These are phyloP conservation scores for Cryomyces minteri DNA, from an alignment of 495 filamentous ascomycete genomes.

Conservation along the genomic window DNA sequence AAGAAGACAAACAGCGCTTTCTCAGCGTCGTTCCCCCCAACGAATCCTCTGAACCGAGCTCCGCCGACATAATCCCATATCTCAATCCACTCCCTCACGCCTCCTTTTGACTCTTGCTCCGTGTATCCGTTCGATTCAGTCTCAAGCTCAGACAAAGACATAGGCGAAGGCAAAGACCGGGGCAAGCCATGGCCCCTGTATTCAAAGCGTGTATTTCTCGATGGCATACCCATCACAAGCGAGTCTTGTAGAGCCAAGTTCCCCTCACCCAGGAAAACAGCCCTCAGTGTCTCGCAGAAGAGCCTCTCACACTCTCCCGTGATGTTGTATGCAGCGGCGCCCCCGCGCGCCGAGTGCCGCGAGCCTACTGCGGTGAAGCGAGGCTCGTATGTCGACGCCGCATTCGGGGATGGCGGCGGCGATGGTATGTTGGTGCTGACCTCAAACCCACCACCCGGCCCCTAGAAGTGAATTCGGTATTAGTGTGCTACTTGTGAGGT, in stretches of 20 bases:
- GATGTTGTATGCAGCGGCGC: constrained; percentile 87
- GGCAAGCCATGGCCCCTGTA: neutral
- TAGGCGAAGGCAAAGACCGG: no score
- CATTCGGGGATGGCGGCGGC: constrained; percentile 53
- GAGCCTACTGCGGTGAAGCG: neutral
- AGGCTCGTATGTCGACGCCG: neutral
- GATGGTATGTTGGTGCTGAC: constrained; percentile 66
- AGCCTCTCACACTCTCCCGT: constrained; percentile 99
- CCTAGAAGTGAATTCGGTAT: neutral
- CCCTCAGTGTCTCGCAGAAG: constrained; percentile 85
- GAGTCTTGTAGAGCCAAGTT: constrained; percentile 41
- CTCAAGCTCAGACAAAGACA: no score
- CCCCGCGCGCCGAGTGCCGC: constrained; percentile 32
- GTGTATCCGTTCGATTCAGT: neutral
- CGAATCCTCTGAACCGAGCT: constrained; percentile 67
- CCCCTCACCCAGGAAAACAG: constrained; percentile 93
- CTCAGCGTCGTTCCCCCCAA: constrained; percentile 41
- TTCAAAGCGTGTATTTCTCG: neutral
- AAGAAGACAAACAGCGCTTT: constrained; percentile 80
- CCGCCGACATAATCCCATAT: constrained; percentile 81
- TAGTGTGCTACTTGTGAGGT: neutral
- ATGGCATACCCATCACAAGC: constrained; percentile 46
- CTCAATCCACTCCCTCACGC: constrained; percentile 45
- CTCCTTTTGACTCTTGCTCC: constrained; percentile 5
- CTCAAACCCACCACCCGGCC: constrained; percentile 26